phyloP scores from a whole-genome alignment of 768 basidiomycete genomes.

The Auriscalpium vulgare region DNA sequence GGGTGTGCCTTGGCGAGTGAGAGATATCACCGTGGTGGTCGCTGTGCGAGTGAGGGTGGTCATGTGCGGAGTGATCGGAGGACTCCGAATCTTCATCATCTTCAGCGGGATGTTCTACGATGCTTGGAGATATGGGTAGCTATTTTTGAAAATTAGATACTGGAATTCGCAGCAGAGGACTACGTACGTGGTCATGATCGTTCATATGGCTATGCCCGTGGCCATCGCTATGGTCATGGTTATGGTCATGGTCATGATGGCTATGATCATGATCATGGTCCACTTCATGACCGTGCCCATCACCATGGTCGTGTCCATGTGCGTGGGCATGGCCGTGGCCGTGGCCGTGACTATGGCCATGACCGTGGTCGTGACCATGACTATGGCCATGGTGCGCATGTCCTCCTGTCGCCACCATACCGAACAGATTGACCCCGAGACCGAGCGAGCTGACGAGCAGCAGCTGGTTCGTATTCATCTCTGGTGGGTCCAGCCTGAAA shows the following conservation, averaged over 20 bases:
- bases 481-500: constrained; percentile 80
- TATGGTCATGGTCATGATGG: constrained; percentile 20
- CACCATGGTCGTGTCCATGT: constrained; percentile 21
- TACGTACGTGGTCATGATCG: constrained; percentile 2
- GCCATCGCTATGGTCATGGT: constrained; percentile 13
- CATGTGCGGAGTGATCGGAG: constrained; percentile 14
- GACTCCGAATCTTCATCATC: constrained; percentile 11
- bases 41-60: constrained; percentile 20
- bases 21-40: not conserved
- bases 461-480: constrained; percentile 94
- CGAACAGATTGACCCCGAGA: constrained; percentile 90
- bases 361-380: not conserved
- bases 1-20: not conserved
- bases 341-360: constrained; percentile 1
- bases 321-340: constrained; percentile 5
- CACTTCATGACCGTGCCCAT: constrained; percentile 21
- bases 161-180: not conserved
- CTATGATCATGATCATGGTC: constrained; percentile 18
- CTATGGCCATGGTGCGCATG: constrained; percentile 62
- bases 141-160: not conserved
- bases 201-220: constrained; percentile 12
- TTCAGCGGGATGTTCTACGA: constrained; percentile 2
- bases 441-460: constrained; percentile 85
- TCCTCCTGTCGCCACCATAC: constrained; percentile 98
- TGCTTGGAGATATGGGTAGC: constrained; percentile 2